Percentiles rank a stretch among this genome's conserved stretches.
phyloP scores from a whole-genome alignment of 805 yeast species.

The Saccharomycopsis fibuligera region DNA sequence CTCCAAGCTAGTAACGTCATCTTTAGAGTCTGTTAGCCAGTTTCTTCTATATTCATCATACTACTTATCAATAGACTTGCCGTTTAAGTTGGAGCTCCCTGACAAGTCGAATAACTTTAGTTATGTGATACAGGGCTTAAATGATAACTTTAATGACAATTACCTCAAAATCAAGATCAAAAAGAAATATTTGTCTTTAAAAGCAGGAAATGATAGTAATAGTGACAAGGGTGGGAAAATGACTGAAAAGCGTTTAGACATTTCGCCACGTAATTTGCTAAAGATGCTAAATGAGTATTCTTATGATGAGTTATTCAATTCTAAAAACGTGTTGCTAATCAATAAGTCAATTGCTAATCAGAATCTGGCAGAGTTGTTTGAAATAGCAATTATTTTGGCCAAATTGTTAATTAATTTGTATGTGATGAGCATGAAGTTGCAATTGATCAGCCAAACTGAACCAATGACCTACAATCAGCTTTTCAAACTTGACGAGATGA shows the following conservation, averaged over 20 bases:
- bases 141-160: conserved; percentile 11
- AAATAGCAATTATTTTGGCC: conserved; percentile 11
- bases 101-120: not conserved
- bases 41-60: conserved; percentile 14
- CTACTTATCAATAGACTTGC: conserved; percentile 15
- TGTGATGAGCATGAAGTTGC: conserved; percentile 4
- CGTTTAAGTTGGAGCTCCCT: conserved; percentile 15
- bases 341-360: conserved; percentile 1
- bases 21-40: conserved; percentile 17
- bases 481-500: conserved; percentile 17
- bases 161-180: conserved; percentile 8
- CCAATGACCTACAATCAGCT: conserved; percentile 8
- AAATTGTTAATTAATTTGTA: conserved; percentile 13
- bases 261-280: conserved; percentile 10
- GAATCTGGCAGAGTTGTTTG: conserved; percentile 17
- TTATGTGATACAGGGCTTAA: conserved; percentile 13
- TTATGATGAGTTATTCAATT: conserved; percentile 18
- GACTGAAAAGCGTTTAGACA: not conserved
- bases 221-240: not conserved
- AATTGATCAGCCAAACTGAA: conserved; percentile 1
- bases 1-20: conserved; percentile 1
- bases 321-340: conserved; percentile 13
- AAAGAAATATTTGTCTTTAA: not conserved
- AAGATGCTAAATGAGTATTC: conserved; percentile 12
- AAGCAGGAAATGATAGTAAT: not conserved